Base-by-base conservation (phyloP, 768 basidiomycete genomes). In the Megacollybia marginata region DNA sequence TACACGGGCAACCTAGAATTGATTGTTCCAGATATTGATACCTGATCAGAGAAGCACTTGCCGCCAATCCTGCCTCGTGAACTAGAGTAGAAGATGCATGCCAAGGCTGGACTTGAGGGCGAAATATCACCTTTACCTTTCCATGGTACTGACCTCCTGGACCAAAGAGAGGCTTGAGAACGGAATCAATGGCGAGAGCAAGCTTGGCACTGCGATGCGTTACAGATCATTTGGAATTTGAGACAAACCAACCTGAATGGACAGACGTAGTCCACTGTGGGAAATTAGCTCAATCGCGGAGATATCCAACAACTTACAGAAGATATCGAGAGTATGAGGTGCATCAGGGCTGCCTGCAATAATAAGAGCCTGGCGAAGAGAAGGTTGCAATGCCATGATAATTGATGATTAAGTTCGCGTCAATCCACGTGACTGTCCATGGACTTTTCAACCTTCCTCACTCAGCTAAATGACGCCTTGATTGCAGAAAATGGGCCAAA, bases 211-310 rank as follows among this genome's bases (percentile, higher is more conserved):
- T 84, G 53, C 36, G 13, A 9, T 35, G 50, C 33, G 28, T 36
- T 15, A 34, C n/a, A 34, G 9, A 36, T n/a, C n/a, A n/a, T n/a
- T n/a, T n/a, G n/a, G n/a, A n/a, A n/a, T n/a, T n/a, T n/a, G n/a
- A n/a, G n/a, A n/a, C n/a, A n/a, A n/a, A n/a, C n/a, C n/a, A 57
- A n/a, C n/a, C n/a, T n/a, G n/a, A n/a, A n/a, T n/a, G n/a, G n/a
- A n/a, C 90, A 93, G 57, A 90, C 87, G 63, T 88, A 91, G 65
- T 92, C 91, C 68, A 91, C 88, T 90, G 13, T n/a, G n/a, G n/a
- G n/a, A 52, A 9, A n/a, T n/a, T 34, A 12, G 32, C 19, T 16
- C 10, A 19, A 43, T 40, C 6, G n/a, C 2, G 15, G 18, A 19
- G 34, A n/a, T 15, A 40, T 12, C 18, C 15, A 13, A 19, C 46